Evolutionary conservation across 495 filamentous ascomycete genomes (phyloP), one percentile per base, ranked within the genome.

Genomic region (Aspergillus sparsus): DNA sequence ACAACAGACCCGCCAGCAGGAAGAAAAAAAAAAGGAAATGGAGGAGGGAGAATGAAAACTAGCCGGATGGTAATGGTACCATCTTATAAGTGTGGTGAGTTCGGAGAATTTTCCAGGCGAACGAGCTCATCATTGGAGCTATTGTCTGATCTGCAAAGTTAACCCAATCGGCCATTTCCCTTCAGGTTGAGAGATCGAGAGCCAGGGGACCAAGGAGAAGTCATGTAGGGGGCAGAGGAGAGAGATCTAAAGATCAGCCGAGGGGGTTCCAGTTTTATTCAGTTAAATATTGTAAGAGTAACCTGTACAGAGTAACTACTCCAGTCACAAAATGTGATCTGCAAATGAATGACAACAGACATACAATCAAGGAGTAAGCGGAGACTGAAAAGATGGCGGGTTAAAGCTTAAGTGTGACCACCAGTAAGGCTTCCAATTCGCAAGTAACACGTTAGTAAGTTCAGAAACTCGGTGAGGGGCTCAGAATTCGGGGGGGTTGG

Each of bases 111-210:
- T 53, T 57, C 49, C 51, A 49, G 46, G 36, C 54, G 32, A 58
- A 44, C 39, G 15, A 15, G 31, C 41, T 49, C 60, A 54, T 53
- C 44, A 55, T 52, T 60, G 57, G 51, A 42, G 53, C 60, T 57
- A 62, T 58, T 63, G 45, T 36, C 18, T 16, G 64, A 66, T 66
- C 64, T 52, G 53, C 64, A 59, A 21, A 27, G 49, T 55, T 44
- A 56, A 41, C 39, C 52, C 7, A 55, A 57, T 54, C 55, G 50
- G 36, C 18, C 39, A 18, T 46, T 45, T 53, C 27, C 57, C 57
- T 13, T 11, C 49, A 46, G 31, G 36, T 31, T 18, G 31, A 49
- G 50, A 34, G 36, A 10, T 34, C n/a, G 7, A 49, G 8, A 34
- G 9, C 21, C 34, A 34, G 49, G 49, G 3, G 21, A 12, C 9